Base-by-base conservation (phyloP, 2,329 filamentous ascomycete genomes). In the Aspergillus texensis region DNA sequence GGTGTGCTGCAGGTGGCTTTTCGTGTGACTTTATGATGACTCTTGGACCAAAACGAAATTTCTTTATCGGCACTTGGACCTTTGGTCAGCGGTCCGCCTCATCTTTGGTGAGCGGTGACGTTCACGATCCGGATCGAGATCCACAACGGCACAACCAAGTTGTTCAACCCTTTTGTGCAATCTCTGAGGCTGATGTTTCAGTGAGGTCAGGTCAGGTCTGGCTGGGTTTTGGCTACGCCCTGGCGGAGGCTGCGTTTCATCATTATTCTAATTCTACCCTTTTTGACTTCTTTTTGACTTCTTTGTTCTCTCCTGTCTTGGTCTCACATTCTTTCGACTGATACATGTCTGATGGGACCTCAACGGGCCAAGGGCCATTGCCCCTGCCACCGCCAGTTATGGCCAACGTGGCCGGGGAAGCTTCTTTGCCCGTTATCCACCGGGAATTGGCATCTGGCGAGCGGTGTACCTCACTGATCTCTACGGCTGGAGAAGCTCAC, bases 71-170 rank as follows among this genome's bases (percentile, higher is more conserved):
- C 45, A 16, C 45, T 12, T 24, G 24, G 45, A 12, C 45, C 45
- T 48, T 53, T 21, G 19, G 26, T 6, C 34, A 36, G 5, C 8
- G 50, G 50, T 32, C 28, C 26, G 19, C 14, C 11, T 36, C 50
- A 54, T 11, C 9, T 28, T 4, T 24, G 59, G 24, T 53, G 46
- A 61, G 24, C 32, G 60, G 54, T 62, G 60, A 62, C 60, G 60
- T 62, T 58, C 60, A 58, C 55, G 60, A 62, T 62, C 60, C 30
- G 55, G 60, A 62, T 62, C 55, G 55, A 41, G 55, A 62, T 58
- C 60, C 48, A 58, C 60, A 48, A 48, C 55, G 46, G 60, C 19
- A 30, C 30, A 19, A 26, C 28, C 45, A 48, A 48, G 34, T 50
- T 24, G 43, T 36, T 36, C 21, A 36, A 34, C 12, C 21, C 6